Conservation (phyloP, 176 grass and related monocot genomes). For the Musa troglodytarum region DNA sequence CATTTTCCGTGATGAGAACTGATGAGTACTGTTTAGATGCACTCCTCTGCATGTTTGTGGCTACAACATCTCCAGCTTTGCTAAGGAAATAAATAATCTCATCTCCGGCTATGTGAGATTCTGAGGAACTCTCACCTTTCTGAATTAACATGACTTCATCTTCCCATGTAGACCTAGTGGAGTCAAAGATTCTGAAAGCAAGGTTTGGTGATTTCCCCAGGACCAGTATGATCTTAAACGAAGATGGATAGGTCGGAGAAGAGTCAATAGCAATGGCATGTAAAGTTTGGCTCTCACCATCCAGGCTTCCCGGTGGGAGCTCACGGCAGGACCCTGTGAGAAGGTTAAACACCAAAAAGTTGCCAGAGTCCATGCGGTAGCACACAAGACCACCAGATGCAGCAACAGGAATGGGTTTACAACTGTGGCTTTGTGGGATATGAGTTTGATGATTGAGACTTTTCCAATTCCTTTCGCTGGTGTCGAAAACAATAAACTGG, state of each 20-base stretch:
- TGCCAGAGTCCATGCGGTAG: constrained; percentile 34
- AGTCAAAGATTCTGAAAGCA: constrained; percentile 40
- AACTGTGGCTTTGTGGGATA: constrained; percentile 8
- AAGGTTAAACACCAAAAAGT: constrained; percentile 58
- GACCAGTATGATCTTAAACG: constrained; percentile 53
- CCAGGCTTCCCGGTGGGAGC: constrained; percentile 28
- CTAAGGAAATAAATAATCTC: constrained; percentile 65
- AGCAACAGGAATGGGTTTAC: constrained; percentile 48
- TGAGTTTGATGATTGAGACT: background rate
- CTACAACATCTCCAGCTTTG: constrained; percentile 73
- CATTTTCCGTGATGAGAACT: constrained; percentile 25
- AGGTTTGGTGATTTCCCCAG: constrained; percentile 48
- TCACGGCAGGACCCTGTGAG: constrained; percentile 51
- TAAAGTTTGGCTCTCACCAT: constrained; percentile 14
- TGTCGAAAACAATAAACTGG: constrained; percentile 22
- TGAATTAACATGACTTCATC: constrained; percentile 27
- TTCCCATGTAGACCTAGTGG: constrained; percentile 37
- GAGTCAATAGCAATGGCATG: constrained; percentile 60
- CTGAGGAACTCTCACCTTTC: constrained; percentile 22
- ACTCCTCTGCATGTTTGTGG: constrained; percentile 59
- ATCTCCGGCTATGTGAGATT: constrained; percentile 10
- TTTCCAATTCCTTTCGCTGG: constrained; percentile 25
- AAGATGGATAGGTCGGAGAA: constrained; percentile 11
- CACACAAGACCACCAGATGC: constrained; percentile 53
- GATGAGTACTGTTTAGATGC: constrained; percentile 56